Percentiles rank a stretch among this genome's conserved stretches.
Conservation (phyloP, 768 basidiomycete species). For the Panaeolus cyanescens region DNA sequence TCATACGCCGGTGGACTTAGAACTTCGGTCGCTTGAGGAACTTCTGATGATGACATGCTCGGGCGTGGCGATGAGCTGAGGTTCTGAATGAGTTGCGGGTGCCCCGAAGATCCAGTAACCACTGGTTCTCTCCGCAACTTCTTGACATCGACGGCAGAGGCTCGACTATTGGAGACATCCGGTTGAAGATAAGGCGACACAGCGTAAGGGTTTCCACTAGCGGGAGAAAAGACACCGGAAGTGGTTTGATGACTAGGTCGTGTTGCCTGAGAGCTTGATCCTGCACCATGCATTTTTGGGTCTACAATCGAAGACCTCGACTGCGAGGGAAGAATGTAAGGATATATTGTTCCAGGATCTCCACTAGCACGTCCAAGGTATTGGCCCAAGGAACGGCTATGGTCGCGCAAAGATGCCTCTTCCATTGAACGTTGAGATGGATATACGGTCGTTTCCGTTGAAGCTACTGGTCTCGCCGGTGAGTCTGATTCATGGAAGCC, state of each 20-base stretch:
- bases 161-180: background rate
- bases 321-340: background rate
- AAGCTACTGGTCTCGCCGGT: background rate
- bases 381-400: background rate
- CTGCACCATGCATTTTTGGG: background rate
- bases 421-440: background rate
- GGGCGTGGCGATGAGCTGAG: background rate
- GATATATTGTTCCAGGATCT: background rate
- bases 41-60: background rate
- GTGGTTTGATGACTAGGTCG: background rate
- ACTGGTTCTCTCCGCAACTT: background rate
- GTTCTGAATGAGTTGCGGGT: background rate
- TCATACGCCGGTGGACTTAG: background rate
- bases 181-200: background rate
- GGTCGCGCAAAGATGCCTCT: background rate
- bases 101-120: background rate
- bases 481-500: background rate
- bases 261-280: background rate
- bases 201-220: background rate
- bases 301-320: background rate
- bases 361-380: background rate
- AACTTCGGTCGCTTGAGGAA: background rate
- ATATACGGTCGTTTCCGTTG: background rate
- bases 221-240: background rate
- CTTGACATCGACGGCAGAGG: background rate